phyloP scores from a whole-genome alignment of 139 green algal species.

The Micractinium conductrix region DNA sequence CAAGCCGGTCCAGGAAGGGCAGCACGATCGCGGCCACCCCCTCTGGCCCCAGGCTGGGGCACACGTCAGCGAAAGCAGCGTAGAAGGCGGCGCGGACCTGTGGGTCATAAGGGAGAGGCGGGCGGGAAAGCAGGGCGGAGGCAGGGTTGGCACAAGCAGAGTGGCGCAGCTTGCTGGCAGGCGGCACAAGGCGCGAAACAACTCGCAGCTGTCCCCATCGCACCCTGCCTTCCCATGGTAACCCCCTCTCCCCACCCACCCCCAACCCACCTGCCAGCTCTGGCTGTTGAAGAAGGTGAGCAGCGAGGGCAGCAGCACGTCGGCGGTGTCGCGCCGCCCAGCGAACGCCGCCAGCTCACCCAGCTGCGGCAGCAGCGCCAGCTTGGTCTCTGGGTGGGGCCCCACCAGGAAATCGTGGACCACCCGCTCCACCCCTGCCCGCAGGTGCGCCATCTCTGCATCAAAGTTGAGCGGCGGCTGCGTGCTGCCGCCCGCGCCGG shows the following conservation, averaged over 20 bases:
- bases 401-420: conserved; percentile 85
- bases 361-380: conserved; percentile 66
- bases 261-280: conserved; percentile 70
- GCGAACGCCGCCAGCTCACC: conserved; percentile 53
- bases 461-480: conserved; percentile 46
- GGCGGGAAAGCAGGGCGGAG: neutral
- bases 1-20: conserved; percentile 89
- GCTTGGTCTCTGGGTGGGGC: conserved; percentile 57
- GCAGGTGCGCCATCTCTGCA: conserved; percentile 48
- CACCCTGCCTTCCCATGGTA: neutral
- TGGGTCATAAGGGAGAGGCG: neutral
- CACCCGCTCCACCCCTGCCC: conserved; percentile 68
- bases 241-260: no score
- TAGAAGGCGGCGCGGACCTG: conserved; percentile 70
- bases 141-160: no score
- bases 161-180: no score
- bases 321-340: conserved; percentile 65
- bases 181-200: no score
- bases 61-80: conserved; percentile 42
- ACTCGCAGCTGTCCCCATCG: no score
- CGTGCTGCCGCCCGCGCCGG: neutral
- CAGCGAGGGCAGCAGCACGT: conserved; percentile 91
- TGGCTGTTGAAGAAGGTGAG: conserved; percentile 96
- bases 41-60: conserved; percentile 50
- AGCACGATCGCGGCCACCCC: conserved; percentile 90